These are phyloP conservation scores for Neonothopanus nambi DNA, from an alignment of 1,284 basidiomycete species.

Conservation along the genomic window DNA sequence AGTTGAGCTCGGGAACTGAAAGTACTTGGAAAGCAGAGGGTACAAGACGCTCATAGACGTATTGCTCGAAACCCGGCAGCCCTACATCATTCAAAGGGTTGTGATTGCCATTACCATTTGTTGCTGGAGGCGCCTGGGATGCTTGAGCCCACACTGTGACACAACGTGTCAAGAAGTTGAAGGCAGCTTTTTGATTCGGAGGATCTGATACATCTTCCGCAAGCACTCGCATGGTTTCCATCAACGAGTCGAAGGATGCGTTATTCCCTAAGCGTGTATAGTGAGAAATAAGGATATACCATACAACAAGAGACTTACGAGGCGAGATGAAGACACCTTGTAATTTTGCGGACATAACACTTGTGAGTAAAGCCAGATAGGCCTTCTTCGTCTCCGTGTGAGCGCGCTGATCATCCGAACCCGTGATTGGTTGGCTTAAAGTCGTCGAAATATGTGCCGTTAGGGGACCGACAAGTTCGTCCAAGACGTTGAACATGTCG, in stretches of 20 bases:
- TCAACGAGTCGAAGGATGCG: constrained; percentile 65
- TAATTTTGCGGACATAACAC: constrained; percentile 80
- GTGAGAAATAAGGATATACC: background rate
- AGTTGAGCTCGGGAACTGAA: constrained; percentile 79
- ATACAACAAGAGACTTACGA: constrained; percentile 51
- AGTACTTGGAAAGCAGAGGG: constrained; percentile 85
- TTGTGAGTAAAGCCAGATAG: constrained; percentile 85
- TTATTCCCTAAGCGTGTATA: constrained; percentile 70
- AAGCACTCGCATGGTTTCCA: constrained; percentile 78
- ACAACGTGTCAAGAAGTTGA: constrained; percentile 79
- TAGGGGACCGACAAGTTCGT: constrained; percentile 88
- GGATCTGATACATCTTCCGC: constrained; percentile 77
- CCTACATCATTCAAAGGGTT: constrained; percentile 33
- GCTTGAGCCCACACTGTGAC: constrained; percentile 81
- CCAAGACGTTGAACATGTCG: constrained; percentile 83
- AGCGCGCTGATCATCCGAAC: constrained; percentile 88
- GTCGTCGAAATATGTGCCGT: constrained; percentile 82
- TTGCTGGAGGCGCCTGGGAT: constrained; percentile 28
- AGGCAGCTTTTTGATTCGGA: constrained; percentile 76
- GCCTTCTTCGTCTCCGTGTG: constrained; percentile 90
- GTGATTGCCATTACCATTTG: constrained; percentile 40
- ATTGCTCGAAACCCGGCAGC: constrained; percentile 90
- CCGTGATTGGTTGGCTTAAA: constrained; percentile 80
- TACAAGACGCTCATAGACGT: constrained; percentile 88
- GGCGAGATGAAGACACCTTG: constrained; percentile 86